phyloP scores from a whole-genome alignment of 805 yeast species.

The Wilhelminamyces savonicus region DNA sequence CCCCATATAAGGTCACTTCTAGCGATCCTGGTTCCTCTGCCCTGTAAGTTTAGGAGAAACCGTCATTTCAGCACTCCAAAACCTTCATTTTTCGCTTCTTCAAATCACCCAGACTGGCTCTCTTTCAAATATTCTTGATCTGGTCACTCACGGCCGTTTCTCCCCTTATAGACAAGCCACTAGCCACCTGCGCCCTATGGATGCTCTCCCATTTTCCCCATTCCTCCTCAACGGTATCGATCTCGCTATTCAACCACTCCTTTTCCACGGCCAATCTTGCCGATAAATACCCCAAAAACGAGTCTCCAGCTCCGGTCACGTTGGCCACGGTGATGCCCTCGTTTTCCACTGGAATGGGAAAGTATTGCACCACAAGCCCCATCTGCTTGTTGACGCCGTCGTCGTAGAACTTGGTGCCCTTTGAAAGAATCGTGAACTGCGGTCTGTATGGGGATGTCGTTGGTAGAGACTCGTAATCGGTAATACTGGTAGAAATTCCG shows the following conservation, averaged over 20 bases:
- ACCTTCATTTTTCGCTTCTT: no score
- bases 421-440: slow-evolving; percentile 12
- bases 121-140: no score
- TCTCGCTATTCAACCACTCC: slow-evolving; percentile 20
- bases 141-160: slow-evolving; percentile 20
- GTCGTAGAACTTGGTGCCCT: slow-evolving; percentile 8
- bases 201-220: slow-evolving; percentile 32
- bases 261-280: slow-evolving; percentile 16
- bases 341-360: slow-evolving; percentile 34
- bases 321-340: slow-evolving; percentile 37
- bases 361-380: slow-evolving; percentile 63
- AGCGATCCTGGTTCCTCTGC: no score
- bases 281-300: slow-evolving; percentile 61
- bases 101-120: no score
- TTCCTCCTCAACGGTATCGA: slow-evolving; percentile 24
- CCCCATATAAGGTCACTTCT: no score
- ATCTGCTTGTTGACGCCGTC: slow-evolving; percentile 13
- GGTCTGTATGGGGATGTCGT: slow-evolving; percentile 25
- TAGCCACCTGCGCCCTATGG: slow-evolving; percentile 34
- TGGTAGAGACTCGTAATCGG: slow-evolving; percentile 27
- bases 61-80: no score
- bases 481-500: slow-evolving; percentile 26
- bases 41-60: no score
- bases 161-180: slow-evolving; percentile 22
- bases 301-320: slow-evolving; percentile 89